Percentiles rank a stretch among this genome's conserved stretches.
These are phyloP conservation scores for Boletus fagicola DNA, from an alignment of 768 basidiomycete species.

Conservation along the genomic window DNA sequence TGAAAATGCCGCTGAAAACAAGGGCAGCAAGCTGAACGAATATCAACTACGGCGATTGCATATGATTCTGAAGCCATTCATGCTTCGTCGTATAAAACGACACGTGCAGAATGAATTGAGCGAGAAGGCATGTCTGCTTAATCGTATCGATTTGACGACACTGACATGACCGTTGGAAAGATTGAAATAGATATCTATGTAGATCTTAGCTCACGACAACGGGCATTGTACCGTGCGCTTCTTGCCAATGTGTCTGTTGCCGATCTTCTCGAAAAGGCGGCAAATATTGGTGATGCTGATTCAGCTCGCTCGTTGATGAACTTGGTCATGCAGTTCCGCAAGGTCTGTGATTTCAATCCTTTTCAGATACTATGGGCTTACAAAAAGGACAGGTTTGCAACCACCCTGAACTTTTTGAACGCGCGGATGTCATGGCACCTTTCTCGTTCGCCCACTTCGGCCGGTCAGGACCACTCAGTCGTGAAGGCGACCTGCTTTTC, in stretches of 20 bases:
- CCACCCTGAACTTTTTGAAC: conserved; percentile 96
- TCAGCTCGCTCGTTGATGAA: conserved; percentile 97
- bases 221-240: conserved; percentile 83
- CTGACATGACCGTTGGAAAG: conserved; percentile 76
- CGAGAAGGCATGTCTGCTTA: conserved; percentile 70
- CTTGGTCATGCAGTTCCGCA: conserved; percentile 99
- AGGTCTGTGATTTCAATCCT: conserved; percentile 48
- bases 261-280: conserved; percentile 90
- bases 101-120: conserved; percentile 99
- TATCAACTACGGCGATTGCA: conserved; percentile 93
- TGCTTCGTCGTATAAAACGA: conserved; percentile 94
- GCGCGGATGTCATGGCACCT: conserved; percentile 92
- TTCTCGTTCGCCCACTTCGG: conserved; percentile 87
- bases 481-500: conserved; percentile 84
- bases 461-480: conserved; percentile 72
- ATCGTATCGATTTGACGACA: conserved; percentile 63
- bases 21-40: conserved; percentile 88
- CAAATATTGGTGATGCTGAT: conserved; percentile 86
- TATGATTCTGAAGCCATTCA: conserved; percentile 99
- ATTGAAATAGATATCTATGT: conserved; percentile 96
- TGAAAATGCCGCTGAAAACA: conserved; percentile 91
- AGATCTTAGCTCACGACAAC: conserved; percentile 90
- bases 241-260: conserved; percentile 92
- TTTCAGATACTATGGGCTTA: conserved; percentile 6
- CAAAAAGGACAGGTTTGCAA: conserved; percentile 74